Evolutionary conservation across 2,329 filamentous ascomycete species (phyloP).

Genomic region (Pseudonectria foliicola): DNA sequence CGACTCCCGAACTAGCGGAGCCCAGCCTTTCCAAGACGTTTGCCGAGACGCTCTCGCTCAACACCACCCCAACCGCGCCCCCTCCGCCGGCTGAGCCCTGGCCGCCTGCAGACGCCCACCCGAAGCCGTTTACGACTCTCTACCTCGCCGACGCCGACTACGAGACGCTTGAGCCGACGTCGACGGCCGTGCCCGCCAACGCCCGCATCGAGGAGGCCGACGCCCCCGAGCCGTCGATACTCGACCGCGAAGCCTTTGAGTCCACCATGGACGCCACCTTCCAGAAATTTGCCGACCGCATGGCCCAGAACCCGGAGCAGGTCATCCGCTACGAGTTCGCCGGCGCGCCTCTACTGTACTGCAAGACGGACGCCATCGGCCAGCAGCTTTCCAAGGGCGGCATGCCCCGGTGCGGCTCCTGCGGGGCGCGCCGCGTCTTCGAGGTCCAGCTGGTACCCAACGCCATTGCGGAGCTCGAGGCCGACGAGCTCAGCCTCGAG

Average conservation of each 20-base stretch:
- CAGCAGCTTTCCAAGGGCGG: constrained; percentile 47
- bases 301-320: constrained; percentile 76
- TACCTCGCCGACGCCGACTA: constrained; percentile 86
- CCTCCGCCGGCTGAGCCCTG: constrained; percentile 57
- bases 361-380: constrained; percentile 67
- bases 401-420: constrained; percentile 71
- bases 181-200: constrained; percentile 42
- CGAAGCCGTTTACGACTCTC: constrained; percentile 64
- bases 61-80: constrained; percentile 37
- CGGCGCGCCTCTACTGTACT: constrained; percentile 72
- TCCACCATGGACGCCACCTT: constrained; percentile 68
- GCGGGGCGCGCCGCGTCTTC: constrained; percentile 69
- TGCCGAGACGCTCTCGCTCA: constrained; percentile 68
- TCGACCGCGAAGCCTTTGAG: constrained; percentile 68
- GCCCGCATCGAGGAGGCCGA: constrained; percentile 36
- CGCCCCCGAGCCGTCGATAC: constrained; percentile 33
- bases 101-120: constrained; percentile 60
- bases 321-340: constrained; percentile 73
- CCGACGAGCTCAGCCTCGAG: constrained; percentile 61
- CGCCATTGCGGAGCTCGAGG: constrained; percentile 82
- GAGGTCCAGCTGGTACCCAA: constrained; percentile 91
- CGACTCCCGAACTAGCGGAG: constrained; percentile 18
- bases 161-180: constrained; percentile 67
- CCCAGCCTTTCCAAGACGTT: constrained; percentile 53
- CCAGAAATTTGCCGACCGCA: constrained; percentile 70